Evolutionary conservation across 2,329 filamentous ascomycete genomes (phyloP).

Genomic region (Dissoconium aciculare): DNA sequence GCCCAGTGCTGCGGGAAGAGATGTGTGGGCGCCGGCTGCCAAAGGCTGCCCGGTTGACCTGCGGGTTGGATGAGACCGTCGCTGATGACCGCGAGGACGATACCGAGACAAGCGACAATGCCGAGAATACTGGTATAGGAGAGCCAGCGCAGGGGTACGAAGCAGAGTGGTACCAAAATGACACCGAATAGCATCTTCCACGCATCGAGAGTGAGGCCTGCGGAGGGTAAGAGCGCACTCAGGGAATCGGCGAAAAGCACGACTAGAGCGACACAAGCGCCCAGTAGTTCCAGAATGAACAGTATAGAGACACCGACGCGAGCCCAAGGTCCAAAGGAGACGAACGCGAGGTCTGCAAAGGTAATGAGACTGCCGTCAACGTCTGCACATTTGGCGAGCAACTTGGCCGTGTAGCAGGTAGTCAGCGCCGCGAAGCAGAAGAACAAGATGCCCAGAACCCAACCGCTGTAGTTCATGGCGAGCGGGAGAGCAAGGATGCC

Average conservation of each 20-base stretch:
- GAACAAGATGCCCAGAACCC: slow-evolving; percentile 67
- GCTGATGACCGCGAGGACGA: slow-evolving; percentile 67
- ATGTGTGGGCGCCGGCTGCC: slow-evolving; percentile 63
- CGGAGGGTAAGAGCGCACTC: slow-evolving; percentile 57
- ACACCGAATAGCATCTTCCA: slow-evolving; percentile 81
- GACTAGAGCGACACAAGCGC: slow-evolving; percentile 75
- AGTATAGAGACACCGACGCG: slow-evolving; percentile 69
- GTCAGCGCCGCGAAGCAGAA: slow-evolving; percentile 58
- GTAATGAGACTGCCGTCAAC: slow-evolving; percentile 75
- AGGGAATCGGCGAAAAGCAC: slow-evolving; percentile 94
- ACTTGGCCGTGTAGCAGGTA: slow-evolving; percentile 72
- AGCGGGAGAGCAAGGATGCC: slow-evolving; percentile 79
- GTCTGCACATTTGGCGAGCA: slow-evolving; percentile 79
- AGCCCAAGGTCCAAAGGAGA: slow-evolving; percentile 72
- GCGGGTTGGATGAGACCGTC: slow-evolving; percentile 76
- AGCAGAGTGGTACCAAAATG: slow-evolving; percentile 66
- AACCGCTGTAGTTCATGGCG: slow-evolving; percentile 74
- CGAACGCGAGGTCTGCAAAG: slow-evolving; percentile 83
- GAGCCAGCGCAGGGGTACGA: slow-evolving; percentile 66
- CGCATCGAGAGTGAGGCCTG: slow-evolving; percentile 41
- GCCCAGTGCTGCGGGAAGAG: slow-evolving; percentile 76
- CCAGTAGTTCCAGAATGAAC: slow-evolving; percentile 76
- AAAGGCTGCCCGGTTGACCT: slow-evolving; percentile 61
- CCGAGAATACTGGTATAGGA: slow-evolving; percentile 86
- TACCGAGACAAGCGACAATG: slow-evolving; percentile 78